Evolutionary conservation across 2,329 filamentous ascomycete species (phyloP), one percentile per base, ranked within the genome.

Genomic region (Pestalotiopsis sp.): DNA sequence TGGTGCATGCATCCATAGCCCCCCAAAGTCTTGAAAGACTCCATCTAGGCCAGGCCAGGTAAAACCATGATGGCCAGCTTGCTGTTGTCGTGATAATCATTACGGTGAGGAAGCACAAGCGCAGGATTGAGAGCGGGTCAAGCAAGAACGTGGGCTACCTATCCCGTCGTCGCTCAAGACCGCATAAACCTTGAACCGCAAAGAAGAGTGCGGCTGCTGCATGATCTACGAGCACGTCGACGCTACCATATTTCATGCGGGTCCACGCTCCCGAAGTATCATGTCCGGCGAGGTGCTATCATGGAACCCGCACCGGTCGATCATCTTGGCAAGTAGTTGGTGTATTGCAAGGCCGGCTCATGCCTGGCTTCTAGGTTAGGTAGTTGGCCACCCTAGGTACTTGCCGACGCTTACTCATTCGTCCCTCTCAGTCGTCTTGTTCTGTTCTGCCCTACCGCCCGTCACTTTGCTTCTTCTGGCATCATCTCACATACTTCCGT

Each of bases 401-500:
- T 58, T 22, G 56, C 22, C 20, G 26, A 22, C 17, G 56, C 56
- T 58, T 7, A 26, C 56, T 26, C 56, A 26, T 58, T 11, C 56
- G 14, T 26, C 22, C 17, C 56, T 26, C 56, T 35, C 22, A 58
- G 22, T 35, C 11, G 13, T 35, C 9, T 22, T 35, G 10, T 26
- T 22, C 56, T 58, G 6, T 58, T 26, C 56, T 35, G n/a, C 22
- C 26, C n/a, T 20, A 20, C 35, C 58, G 38, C 26, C 35, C 58
- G 38, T 17, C 58, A n/a, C 17, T 62, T 20, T 66, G 17, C 52
- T 60, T 60, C 66, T 65, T 39, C 30, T 40, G 58, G 44, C 56
- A 68, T 67, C 58, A 67, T 70, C 68, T 75, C 68, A 73, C 70
- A 44, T 66, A 72, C 65, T 69, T 71, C 68, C 69, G 68, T 69